These are phyloP conservation scores for Emmonsia crescens DNA, from an alignment of 2,329 filamentous ascomycete genomes.

Conservation along the genomic window DNA sequence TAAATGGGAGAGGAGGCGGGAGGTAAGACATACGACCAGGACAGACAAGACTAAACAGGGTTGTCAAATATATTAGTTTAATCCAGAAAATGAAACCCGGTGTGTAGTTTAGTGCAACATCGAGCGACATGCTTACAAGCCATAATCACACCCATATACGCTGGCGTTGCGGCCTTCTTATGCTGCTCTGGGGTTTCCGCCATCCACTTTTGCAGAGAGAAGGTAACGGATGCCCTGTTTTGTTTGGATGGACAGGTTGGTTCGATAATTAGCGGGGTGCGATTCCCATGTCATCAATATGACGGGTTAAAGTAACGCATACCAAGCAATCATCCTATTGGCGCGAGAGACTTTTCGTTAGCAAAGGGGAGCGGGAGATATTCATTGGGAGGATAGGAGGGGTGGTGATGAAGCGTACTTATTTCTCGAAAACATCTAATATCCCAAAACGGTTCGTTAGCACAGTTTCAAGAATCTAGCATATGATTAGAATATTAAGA, in stretches of 20 bases:
- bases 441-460: not conserved
- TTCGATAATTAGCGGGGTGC: not conserved
- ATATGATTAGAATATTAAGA: not conserved
- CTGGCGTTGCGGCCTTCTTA: constrained; percentile 57
- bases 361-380: not conserved
- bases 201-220: constrained; percentile 39
- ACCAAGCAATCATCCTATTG: constrained; percentile 54
- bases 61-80: constrained; percentile 10
- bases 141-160: constrained; percentile 68
- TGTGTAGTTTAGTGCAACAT: constrained; percentile 4
- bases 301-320: constrained; percentile 16
- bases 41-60: constrained; percentile 47
- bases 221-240: constrained; percentile 37
- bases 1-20: not conserved
- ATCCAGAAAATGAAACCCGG: not conserved
- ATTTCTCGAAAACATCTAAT: constrained; percentile 80
- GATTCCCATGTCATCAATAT: not conserved
- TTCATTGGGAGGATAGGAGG: not conserved
- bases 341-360: not conserved
- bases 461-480: not conserved
- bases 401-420: constrained; percentile 44
- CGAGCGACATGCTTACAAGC: constrained; percentile 46
- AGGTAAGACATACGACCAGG: constrained; percentile 33
- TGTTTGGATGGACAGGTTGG: not conserved
- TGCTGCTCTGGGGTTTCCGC: constrained; percentile 39